A percentile compares a stretch with the other conserved stretches of the same genome.
Conservation (phyloP, 257 asterid species). For the Ligustrum vulgare region DNA sequence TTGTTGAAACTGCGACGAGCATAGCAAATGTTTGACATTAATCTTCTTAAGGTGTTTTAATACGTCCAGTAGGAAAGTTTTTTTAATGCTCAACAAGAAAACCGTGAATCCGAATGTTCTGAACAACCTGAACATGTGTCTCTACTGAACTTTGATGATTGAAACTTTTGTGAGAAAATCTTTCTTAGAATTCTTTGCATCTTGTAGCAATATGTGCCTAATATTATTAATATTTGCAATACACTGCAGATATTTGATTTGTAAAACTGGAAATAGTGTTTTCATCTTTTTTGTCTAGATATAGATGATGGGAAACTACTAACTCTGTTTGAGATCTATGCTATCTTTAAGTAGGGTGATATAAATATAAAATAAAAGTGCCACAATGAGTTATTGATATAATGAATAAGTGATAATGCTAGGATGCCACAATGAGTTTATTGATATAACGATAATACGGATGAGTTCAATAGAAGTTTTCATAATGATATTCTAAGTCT, state of each 20-base stretch:
- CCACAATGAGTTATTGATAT: not conserved
- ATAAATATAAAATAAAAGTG: not conserved
- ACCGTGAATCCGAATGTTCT: not conserved
- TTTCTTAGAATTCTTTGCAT: slow-evolving; percentile 10
- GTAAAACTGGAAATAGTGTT: not conserved
- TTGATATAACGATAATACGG: no score
- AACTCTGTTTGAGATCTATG: not conserved
- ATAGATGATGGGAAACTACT: not conserved
- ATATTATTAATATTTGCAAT: not conserved
- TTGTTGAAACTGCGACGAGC: no score
- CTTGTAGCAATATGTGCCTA: not conserved
- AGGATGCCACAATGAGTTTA: not conserved
- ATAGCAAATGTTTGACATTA: not conserved
- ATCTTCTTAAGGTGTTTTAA: not conserved
- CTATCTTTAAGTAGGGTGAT: not conserved
- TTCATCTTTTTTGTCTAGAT: not conserved
- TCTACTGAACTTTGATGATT: slow-evolving; percentile 4
- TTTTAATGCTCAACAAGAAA: not conserved
- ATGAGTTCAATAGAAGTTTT: not conserved
- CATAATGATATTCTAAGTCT: not conserved
- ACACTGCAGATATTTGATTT: not conserved
- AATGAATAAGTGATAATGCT: not conserved
- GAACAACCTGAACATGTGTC: not conserved
- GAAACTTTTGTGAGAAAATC: not conserved
- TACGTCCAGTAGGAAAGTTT: not conserved